phyloP scores from a whole-genome alignment of 495 filamentous ascomycete species.

The Bombardia bombarda region DNA sequence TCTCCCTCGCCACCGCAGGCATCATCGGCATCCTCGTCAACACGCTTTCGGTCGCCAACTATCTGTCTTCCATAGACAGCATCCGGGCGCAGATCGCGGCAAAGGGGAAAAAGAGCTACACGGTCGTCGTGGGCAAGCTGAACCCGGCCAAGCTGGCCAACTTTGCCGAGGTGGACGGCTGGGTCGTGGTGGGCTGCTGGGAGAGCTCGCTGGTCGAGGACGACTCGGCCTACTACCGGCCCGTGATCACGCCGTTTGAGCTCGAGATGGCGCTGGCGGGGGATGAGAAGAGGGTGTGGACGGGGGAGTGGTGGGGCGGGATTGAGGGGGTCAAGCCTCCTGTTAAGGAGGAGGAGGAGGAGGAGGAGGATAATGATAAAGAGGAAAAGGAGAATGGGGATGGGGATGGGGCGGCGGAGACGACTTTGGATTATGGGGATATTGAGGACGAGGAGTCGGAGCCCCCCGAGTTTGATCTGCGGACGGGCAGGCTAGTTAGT shows the following conservation, averaged over 20 bases:
- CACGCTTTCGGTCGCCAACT: slow-evolving; percentile 85
- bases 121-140: slow-evolving; percentile 92
- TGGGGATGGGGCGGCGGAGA: no score
- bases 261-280: slow-evolving; percentile 62
- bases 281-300: slow-evolving; percentile 67
- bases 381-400: slow-evolving; percentile 15
- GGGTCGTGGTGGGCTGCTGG: slow-evolving; percentile 98
- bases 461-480: slow-evolving; percentile 86
- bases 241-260: slow-evolving; percentile 90
- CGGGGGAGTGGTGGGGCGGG: slow-evolving; percentile 67
- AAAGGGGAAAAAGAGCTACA: slow-evolving; percentile 87
- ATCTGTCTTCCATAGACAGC: slow-evolving; percentile 68
- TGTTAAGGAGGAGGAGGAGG: slow-evolving; percentile 1
- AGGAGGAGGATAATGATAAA: slow-evolving; percentile 11
- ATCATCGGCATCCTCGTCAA: slow-evolving; percentile 93
- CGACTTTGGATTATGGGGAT: no score
- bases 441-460: slow-evolving; percentile 39
- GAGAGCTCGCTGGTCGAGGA: slow-evolving; percentile 85
- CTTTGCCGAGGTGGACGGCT: slow-evolving; percentile 88
- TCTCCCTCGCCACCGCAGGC: slow-evolving; percentile 67
- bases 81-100: slow-evolving; percentile 60
- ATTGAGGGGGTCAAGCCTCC: slow-evolving; percentile 47
- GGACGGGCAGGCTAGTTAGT: slow-evolving; percentile 80
- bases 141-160: slow-evolving; percentile 96
- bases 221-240: slow-evolving; percentile 69